A percentile compares a stretch with the other conserved stretches of the same genome.
These are phyloP conservation scores for Xylaria sp. DNA, from an alignment of 2,329 filamentous ascomycete genomes.

Conservation along the genomic window DNA sequence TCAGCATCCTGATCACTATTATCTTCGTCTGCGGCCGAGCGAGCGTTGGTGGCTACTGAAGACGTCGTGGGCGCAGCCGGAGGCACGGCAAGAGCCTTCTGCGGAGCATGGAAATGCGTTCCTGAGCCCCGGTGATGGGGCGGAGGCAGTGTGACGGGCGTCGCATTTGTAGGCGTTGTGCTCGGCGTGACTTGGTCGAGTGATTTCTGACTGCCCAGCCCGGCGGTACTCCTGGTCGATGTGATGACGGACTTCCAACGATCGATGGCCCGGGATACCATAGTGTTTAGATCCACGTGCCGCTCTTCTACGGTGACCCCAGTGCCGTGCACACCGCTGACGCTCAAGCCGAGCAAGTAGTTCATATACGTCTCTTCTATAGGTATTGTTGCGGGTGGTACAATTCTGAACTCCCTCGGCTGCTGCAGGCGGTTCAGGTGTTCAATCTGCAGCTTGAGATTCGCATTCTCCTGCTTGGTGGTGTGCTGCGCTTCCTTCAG, in stretches of 20 bases:
- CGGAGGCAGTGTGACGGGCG: constrained; percentile 33
- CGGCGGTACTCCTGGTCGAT: constrained; percentile 59
- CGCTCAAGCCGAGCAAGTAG: constrained; percentile 59
- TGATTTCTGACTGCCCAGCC: constrained; percentile 63
- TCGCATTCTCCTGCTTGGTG: constrained; percentile 66
- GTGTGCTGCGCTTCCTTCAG: constrained; percentile 62
- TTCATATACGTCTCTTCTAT: constrained; percentile 62
- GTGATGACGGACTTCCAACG: constrained; percentile 71
- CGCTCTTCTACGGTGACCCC: constrained; percentile 64
- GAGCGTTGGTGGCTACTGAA: constrained; percentile 40
- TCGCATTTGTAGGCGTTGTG: constrained; percentile 40
- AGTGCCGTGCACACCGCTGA: constrained; percentile 54
- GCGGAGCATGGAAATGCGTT: constrained; percentile 40
- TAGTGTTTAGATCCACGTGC: constrained; percentile 62
- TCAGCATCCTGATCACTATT: constrained; percentile 59
- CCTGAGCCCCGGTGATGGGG: constrained; percentile 35
- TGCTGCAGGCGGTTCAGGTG: constrained; percentile 69
- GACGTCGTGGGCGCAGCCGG: constrained; percentile 34
- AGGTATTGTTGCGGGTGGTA: constrained; percentile 63
- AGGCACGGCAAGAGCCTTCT: constrained; percentile 40
- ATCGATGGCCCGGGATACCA: constrained; percentile 66
- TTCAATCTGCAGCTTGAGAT: constrained; percentile 68
- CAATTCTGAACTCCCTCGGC: constrained; percentile 67
- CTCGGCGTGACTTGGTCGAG: constrained; percentile 54
- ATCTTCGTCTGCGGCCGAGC: constrained; percentile 54